A percentile compares a stretch with the other conserved stretches of the same genome.
Conservation (phyloP, 2,329 filamentous ascomycete genomes). For the Talaromyces sp. region DNA sequence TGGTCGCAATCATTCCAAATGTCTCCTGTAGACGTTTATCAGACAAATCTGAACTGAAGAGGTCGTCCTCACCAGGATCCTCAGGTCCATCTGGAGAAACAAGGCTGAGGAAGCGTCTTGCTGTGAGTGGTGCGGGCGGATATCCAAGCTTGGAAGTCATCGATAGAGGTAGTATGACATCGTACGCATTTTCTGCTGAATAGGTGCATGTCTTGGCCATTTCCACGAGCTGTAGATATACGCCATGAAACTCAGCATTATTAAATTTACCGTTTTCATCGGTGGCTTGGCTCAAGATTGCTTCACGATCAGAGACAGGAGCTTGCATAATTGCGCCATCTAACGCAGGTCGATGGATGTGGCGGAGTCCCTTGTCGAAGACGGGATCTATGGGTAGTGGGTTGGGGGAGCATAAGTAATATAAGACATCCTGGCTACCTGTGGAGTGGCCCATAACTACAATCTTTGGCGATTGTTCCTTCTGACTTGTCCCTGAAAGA, state of each 20-base stretch:
- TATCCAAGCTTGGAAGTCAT: constrained; percentile 30
- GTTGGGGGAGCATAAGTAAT: constrained; percentile 52
- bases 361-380: constrained; percentile 23
- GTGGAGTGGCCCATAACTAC: constrained; percentile 66
- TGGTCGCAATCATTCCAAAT: constrained; percentile 53
- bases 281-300: constrained; percentile 38
- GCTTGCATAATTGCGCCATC: constrained; percentile 77
- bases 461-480: constrained; percentile 43
- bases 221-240: constrained; percentile 32
- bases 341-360: constrained; percentile 48
- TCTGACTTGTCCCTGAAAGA: constrained; percentile 8
- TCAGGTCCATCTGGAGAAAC: constrained; percentile 48
- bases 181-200: constrained; percentile 19
- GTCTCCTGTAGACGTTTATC: constrained; percentile 53
- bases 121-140: constrained; percentile 46
- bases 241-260: constrained; percentile 17
- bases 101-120: constrained; percentile 55
- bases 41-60: constrained; percentile 74
- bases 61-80: constrained; percentile 70
- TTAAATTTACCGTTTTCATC: constrained; percentile 15
- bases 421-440: constrained; percentile 63
- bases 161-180: constrained; percentile 31
- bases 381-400: constrained; percentile 29
- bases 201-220: constrained; percentile 25
- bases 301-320: constrained; percentile 71